Base-by-base conservation (phyloP, 2,329 filamentous ascomycete genomes). In the Pseudodiploospora longispora region DNA sequence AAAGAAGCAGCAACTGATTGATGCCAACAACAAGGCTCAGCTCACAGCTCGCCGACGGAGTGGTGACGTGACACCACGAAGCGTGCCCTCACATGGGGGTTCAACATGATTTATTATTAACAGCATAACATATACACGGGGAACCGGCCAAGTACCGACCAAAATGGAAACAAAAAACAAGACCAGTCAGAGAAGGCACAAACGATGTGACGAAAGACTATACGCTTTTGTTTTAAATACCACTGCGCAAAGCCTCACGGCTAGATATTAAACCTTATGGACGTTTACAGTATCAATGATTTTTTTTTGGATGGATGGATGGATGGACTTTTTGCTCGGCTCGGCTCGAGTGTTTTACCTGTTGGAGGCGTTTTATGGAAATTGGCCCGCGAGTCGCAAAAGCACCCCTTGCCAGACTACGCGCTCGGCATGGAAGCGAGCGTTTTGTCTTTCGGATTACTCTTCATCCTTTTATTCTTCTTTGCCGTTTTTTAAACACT, bases 1-100 rank as follows among this genome's bases (percentile, higher is more conserved):
- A 43, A 79, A 78, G 63, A 82, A 82, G 66, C 70, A 76, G 56
- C 72, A 70, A 38, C 71, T 78, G 58, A 82, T 83, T 58, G 76
- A 77, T 46, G 75, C 75, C 41, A 75, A 72, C 31, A 61, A 46
- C 51, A 74, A 72, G 54, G 68, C 68, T 5, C 68, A 72, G 42
- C 63, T 67, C 36, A 54, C 67, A 37, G 54, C 61, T 29, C 68
- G 71, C 38, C 70, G 73, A 47, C 71, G 74, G 48, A 80, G 76
- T 57, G 75, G 75, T 42, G 76, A 80, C 41, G 63, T 72, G 42
- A 74, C 72, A 47, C 73, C 75, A 36, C 72, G 75, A 39, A 78
- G 75, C 57, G 64, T 76, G 35, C 71, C 72, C 29, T 70, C 68
- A 9, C 65, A 73, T 50, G 61, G 65, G 42, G 19, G 19, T 19